phyloP scores from a whole-genome alignment of 2,329 filamentous ascomycete genomes.

The Claviceps monticola region DNA sequence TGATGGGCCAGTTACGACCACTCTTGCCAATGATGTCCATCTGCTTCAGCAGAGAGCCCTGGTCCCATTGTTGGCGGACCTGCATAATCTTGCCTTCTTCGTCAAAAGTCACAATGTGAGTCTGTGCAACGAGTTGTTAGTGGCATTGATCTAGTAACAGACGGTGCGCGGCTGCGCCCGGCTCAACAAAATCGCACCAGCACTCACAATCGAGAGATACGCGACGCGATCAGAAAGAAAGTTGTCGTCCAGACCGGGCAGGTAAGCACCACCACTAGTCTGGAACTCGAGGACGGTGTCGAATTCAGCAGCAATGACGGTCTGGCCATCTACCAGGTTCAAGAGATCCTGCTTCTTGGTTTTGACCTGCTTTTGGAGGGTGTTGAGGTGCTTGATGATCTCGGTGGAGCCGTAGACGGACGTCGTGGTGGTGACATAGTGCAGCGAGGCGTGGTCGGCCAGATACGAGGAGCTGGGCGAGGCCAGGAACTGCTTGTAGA shows the following conservation, averaged over 20 bases:
- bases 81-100: constrained; percentile 63
- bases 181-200: background rate
- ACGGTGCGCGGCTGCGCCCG: no score
- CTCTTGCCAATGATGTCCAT: constrained; percentile 85
- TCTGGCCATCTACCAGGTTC: constrained; percentile 55
- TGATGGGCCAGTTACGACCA: constrained; percentile 89
- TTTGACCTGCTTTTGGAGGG: constrained; percentile 58
- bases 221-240: constrained; percentile 75
- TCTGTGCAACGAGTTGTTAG: constrained; percentile 30
- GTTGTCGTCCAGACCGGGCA: constrained; percentile 86
- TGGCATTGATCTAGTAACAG: no score
- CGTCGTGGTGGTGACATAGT: constrained; percentile 85
- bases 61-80: constrained; percentile 89
- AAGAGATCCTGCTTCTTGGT: constrained; percentile 73
- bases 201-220: constrained; percentile 64
- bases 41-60: constrained; percentile 82
- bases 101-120: constrained; percentile 82
- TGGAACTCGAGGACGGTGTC: constrained; percentile 75
- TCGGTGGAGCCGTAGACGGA: constrained; percentile 55
- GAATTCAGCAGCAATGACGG: constrained; percentile 66
- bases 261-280: constrained; percentile 68
- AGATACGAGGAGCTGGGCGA: constrained; percentile 50
- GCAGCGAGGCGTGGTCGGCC: constrained; percentile 51
- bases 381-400: constrained; percentile 70
- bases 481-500: constrained; percentile 61